Percentiles rank a stretch among this genome's conserved stretches.
Conservation (phyloP, 345 rosid species). For the Eucalyptus albens region DNA sequence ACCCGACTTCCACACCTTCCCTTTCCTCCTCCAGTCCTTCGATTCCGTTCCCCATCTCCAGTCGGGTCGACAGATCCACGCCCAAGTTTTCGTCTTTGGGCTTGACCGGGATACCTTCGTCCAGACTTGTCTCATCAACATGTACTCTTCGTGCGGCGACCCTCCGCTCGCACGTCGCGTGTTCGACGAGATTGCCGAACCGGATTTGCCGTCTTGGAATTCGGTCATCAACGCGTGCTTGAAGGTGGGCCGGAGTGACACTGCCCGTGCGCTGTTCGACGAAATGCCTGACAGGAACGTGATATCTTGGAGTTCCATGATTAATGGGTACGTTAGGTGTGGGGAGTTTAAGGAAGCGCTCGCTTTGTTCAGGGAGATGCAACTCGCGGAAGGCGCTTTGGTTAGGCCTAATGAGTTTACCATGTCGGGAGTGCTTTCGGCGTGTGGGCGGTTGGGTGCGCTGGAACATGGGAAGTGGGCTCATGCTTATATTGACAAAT, state of each 20-base stretch:
- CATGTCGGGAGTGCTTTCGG: conserved; percentile 32
- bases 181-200: conserved; percentile 18
- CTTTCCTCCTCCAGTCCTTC: conserved; percentile 31
- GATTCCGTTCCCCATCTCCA: conserved; percentile 1
- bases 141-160: conserved; percentile 30
- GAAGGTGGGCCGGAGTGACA: conserved; percentile 11
- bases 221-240: conserved; percentile 15
- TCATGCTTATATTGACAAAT: conserved; percentile 30
- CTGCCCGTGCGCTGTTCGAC: conserved; percentile 33
- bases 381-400: not conserved
- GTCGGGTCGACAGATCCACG: conserved; percentile 4
- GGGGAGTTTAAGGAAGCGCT: conserved; percentile 37
- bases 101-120: conserved; percentile 11
- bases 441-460: conserved; percentile 41
- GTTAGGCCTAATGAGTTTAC: conserved; percentile 37
- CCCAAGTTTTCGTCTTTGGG: conserved; percentile 5
- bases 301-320: conserved; percentile 41
- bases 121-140: conserved; percentile 22
- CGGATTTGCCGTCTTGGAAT: conserved; percentile 48
- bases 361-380: conserved; percentile 36
- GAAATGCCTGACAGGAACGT: conserved; percentile 40
- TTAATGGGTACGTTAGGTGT: conserved; percentile 31
- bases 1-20: conserved; percentile 38
- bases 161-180: conserved; percentile 12
- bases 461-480: conserved; percentile 35